Percentiles rank a stretch among this genome's conserved stretches.
Conservation (phyloP, 2,329 filamentous ascomycete species). For the Cercospora nicotianae region DNA sequence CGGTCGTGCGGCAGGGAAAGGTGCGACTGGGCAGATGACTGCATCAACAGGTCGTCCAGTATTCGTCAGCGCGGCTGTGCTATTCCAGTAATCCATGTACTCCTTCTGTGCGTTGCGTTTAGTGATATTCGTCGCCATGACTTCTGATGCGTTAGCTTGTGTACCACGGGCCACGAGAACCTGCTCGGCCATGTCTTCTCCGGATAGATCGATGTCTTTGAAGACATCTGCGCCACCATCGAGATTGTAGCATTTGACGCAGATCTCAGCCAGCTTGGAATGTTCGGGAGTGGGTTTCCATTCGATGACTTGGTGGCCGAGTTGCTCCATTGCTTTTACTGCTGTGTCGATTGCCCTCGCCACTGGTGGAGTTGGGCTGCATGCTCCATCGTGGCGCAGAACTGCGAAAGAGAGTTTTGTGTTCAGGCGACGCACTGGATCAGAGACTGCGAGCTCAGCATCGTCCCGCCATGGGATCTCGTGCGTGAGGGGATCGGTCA, state of each 20-base stretch:
- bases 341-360: constrained; percentile 55
- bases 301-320: constrained; percentile 60
- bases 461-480: constrained; percentile 65
- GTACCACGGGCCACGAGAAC: constrained; percentile 41
- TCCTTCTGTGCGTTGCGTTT: constrained; percentile 58
- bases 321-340: constrained; percentile 49
- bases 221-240: constrained; percentile 56
- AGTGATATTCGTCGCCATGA: constrained; percentile 53
- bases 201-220: constrained; percentile 54
- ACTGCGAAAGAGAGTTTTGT: constrained; percentile 56
- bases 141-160: constrained; percentile 45
- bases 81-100: constrained; percentile 67
- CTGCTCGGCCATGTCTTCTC: constrained; percentile 54
- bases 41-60: constrained; percentile 55
- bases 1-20: constrained; percentile 51
- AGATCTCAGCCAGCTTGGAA: constrained; percentile 38
- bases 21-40: constrained; percentile 53
- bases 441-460: constrained; percentile 41
- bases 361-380: constrained; percentile 59
- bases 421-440: constrained; percentile 29
- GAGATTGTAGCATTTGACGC: constrained; percentile 44
- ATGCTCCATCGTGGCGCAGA: constrained; percentile 53
- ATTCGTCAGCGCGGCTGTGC: constrained; percentile 51
- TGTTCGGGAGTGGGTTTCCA: constrained; percentile 59
- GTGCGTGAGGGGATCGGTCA: constrained; percentile 63